A percentile compares a stretch with the other conserved stretches of the same genome.
Conservation (phyloP, 441 rosid genomes). For the Pelargonium citronellum region DNA sequence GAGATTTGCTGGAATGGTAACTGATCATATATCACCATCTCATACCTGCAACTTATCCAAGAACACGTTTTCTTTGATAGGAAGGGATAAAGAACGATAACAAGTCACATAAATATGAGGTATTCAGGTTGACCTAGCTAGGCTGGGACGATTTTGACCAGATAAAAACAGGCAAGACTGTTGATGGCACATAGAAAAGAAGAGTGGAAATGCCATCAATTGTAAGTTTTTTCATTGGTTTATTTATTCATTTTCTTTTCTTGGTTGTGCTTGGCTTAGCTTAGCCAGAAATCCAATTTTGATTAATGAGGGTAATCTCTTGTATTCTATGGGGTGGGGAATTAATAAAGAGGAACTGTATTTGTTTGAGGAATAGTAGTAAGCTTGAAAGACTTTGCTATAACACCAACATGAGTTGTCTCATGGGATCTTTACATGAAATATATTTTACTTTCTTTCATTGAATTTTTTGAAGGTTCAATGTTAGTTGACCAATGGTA, state of each 20-base stretch:
- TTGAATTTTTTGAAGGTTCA: too few relatives aligned
- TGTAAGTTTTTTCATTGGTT: slow-evolving; percentile 20
- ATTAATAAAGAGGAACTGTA: slow-evolving; percentile 20
- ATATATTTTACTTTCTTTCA: too few relatives aligned
- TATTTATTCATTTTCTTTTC: slow-evolving; percentile 15
- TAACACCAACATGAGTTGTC: too few relatives aligned
- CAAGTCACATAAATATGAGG: slow-evolving; percentile 20
- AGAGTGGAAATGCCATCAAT: slow-evolving; percentile 19
- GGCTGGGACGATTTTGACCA: slow-evolving; percentile 40
- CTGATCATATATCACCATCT: not conserved
- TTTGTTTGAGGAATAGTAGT: not conserved
- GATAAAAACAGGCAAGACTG: slow-evolving; percentile 18
- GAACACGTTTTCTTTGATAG: slow-evolving; percentile 27
- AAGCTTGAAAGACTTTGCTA: too few relatives aligned
- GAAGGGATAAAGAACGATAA: slow-evolving; percentile 32
- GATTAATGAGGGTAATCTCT: slow-evolving; percentile 23
- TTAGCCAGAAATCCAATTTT: slow-evolving; percentile 30
- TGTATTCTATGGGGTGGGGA: slow-evolving; percentile 20
- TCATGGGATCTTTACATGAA: too few relatives aligned
- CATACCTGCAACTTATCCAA: slow-evolving; percentile 9
- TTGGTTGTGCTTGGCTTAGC: slow-evolving; percentile 13
- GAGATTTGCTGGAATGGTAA: not conserved
- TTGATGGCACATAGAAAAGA: slow-evolving; percentile 22
- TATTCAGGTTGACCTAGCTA: slow-evolving; percentile 21
- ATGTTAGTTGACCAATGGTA: too few relatives aligned